phyloP scores from a whole-genome alignment of 345 rosid genomes.

The Corymbia maculata region DNA sequence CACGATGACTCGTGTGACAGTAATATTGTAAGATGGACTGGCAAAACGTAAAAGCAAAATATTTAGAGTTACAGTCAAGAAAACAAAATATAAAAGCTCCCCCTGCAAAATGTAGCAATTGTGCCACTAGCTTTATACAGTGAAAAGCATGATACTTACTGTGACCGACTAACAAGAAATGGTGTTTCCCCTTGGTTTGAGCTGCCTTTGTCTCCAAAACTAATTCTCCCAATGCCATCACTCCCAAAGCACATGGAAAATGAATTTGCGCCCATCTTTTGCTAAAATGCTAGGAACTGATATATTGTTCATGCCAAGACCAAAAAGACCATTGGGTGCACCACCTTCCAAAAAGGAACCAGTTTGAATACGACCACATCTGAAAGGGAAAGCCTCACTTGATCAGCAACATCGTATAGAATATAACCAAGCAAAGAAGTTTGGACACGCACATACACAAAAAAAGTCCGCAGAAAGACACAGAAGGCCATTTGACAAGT shows the following conservation, averaged over 20 bases:
- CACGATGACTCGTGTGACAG: constrained; percentile 43
- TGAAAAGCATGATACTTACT: constrained; percentile 32
- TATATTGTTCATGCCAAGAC: constrained; percentile 68
- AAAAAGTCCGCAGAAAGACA: not conserved
- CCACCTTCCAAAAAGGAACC: constrained; percentile 81
- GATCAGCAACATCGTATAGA: not conserved
- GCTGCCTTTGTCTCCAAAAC: constrained; percentile 83
- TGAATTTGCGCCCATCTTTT: constrained; percentile 58
- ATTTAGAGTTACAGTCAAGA: not conserved
- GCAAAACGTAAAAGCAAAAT: not conserved
- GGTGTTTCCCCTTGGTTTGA: constrained; percentile 72
- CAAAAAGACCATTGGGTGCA: constrained; percentile 96
- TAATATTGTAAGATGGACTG: constrained; percentile 88
- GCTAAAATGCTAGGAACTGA: constrained; percentile 94
- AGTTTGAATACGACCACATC: constrained; percentile 82
- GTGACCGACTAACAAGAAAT: constrained; percentile 42
- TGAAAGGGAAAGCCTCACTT: constrained; percentile 13
- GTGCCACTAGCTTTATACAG: not conserved
- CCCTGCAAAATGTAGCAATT: not conserved
- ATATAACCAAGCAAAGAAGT: not conserved
- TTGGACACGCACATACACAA: not conserved
- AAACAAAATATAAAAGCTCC: not conserved
- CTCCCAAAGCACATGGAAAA: constrained; percentile 90
- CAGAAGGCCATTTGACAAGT: not conserved
- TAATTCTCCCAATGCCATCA: constrained; percentile 76